Evolutionary conservation across 257 asterid species (phyloP).

Genomic region (Forsythia viridissima): DNA sequence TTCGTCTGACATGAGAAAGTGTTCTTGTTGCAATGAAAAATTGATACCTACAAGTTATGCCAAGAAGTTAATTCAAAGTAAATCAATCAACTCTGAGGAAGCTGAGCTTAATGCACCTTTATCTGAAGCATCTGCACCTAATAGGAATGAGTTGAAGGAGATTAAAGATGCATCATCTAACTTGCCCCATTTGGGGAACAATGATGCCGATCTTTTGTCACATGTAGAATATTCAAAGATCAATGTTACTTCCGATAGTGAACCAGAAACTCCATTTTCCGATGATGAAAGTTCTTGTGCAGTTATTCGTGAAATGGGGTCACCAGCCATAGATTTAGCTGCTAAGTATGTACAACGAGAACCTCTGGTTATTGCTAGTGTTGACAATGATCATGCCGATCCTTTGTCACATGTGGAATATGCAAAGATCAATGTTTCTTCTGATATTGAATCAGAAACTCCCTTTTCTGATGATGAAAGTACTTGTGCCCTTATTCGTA

Average conservation of each 20-base stretch:
- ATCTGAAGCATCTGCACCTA: slow-evolving; percentile 17
- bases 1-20: slow-evolving; percentile 30
- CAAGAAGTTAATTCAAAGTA: slow-evolving; percentile 23
- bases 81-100: slow-evolving; percentile 32
- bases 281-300: slow-evolving; percentile 23
- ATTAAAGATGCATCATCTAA: slow-evolving; percentile 25
- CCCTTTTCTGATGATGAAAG: slow-evolving; percentile 29
- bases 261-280: slow-evolving; percentile 34
- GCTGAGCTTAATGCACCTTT: slow-evolving; percentile 29
- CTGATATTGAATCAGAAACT: slow-evolving; percentile 40
- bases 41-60: slow-evolving; percentile 34
- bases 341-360: slow-evolving; percentile 13
- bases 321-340: slow-evolving; percentile 15
- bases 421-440: slow-evolving; percentile 33
- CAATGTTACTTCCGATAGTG: slow-evolving; percentile 37
- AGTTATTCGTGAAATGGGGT: slow-evolving; percentile 26
- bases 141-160: slow-evolving; percentile 30
- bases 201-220: slow-evolving; percentile 25
- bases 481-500: slow-evolving; percentile 15
- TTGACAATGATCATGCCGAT: slow-evolving; percentile 17
- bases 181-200: slow-evolving; percentile 18
- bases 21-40: slow-evolving; percentile 60
- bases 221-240: slow-evolving; percentile 38
- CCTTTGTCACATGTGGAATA: slow-evolving; percentile 37
- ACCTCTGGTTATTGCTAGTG: slow-evolving; percentile 22